A percentile compares a stretch with the other conserved stretches of the same genome.
These are phyloP conservation scores for Gossypium davidsonii DNA, from an alignment of 441 rosid genomes.

Conservation along the genomic window DNA sequence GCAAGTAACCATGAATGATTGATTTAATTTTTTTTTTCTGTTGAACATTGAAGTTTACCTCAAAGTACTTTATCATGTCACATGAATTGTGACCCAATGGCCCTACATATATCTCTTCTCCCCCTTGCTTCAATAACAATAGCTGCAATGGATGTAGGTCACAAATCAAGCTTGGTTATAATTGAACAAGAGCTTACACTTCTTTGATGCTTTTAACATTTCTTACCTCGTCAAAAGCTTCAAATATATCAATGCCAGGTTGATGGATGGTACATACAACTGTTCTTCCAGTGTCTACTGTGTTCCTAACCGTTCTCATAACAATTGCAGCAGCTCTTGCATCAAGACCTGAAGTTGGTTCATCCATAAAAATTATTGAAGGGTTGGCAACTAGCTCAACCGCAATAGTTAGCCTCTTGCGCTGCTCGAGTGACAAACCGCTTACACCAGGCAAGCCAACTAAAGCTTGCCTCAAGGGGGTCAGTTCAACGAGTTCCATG, in stretches of 20 bases:
- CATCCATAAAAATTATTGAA: slow-evolving; percentile 54
- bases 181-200: not conserved
- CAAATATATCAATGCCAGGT: slow-evolving; percentile 51
- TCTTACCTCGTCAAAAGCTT: slow-evolving; percentile 47
- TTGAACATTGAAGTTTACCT: slow-evolving; percentile 24
- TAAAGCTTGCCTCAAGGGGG: slow-evolving; percentile 29
- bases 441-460: slow-evolving; percentile 43
- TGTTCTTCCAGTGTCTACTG: slow-evolving; percentile 47
- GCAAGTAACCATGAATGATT: not conserved
- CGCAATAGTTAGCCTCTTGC: slow-evolving; percentile 50
- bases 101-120: slow-evolving; percentile 40
- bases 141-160: slow-evolving; percentile 28
- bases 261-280: slow-evolving; percentile 57
- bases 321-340: slow-evolving; percentile 59
- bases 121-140: slow-evolving; percentile 47
- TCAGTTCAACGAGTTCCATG: slow-evolving; percentile 43
- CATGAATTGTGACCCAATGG: slow-evolving; percentile 35
- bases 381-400: slow-evolving; percentile 61
- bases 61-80: slow-evolving; percentile 37
- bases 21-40: too few species aligned
- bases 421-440: slow-evolving; percentile 53
- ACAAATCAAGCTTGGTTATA: not conserved
- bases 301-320: slow-evolving; percentile 53
- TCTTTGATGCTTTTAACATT: not conserved
- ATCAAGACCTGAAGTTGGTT: slow-evolving; percentile 54